Base-by-base conservation (phyloP, 257 asterid genomes). In the Nicotiana knightiana region DNA sequence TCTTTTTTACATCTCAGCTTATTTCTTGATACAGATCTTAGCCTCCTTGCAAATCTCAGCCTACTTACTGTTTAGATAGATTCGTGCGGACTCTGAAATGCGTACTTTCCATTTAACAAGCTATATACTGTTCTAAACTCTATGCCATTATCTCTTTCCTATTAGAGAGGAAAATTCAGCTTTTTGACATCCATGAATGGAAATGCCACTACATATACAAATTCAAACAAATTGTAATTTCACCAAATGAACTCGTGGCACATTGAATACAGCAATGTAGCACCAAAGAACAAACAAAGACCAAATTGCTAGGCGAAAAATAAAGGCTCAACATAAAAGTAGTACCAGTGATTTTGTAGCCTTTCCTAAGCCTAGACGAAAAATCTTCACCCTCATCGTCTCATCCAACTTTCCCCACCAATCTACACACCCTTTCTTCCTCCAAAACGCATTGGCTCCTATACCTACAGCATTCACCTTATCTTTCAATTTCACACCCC, bases 351-450 rank as follows among this genome's bases (percentile, higher is more conserved):
- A 84, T 73, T 93, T 93, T 2, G 98, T 90, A 43, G 96, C 92
- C 87, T 93, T 96, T 53, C 93, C 94, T 86, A 96, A 85, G 88
- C 86, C 91, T 12, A 90, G 80, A 62, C 84, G 63, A 78, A 90
- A 88, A 84, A 93, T 84, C 87, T 89, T 92, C 88, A 82, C 89
- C 90, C 85, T 93, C 80, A 84, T 84, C 65, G 89, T 86, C 83
- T 81, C 91, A 67, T 96, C 97, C 91, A 96, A 91, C 84, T 90
- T 93, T 84, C 86, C 91, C 99, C 99, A 94, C 99, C 99, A 96
- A 89, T 96, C 98, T 43, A 94, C 82, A 80, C 97, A 96, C 35
- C 98, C 98, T 87, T 93, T 96, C 91, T 94, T 96, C 97, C 99
- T 92, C 99, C 97, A 93, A 86, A 92, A 96, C 84, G 90, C 84